phyloP scores from a whole-genome alignment of 768 basidiomycete species.

The Coprinellus aureogranulatus region DNA sequence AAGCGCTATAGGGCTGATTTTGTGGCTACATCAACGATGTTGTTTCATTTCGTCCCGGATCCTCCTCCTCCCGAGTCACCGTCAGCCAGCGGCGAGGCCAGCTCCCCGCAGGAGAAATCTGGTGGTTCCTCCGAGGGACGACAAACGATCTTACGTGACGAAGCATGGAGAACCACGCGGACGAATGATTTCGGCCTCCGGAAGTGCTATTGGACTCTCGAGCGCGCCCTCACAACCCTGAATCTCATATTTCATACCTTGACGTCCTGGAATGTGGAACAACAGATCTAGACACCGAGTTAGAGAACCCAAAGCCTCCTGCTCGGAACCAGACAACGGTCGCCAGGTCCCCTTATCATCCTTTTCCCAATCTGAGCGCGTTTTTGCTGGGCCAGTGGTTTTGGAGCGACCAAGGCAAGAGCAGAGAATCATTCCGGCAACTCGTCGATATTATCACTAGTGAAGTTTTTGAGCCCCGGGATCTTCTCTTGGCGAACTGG shows the following conservation, averaged over 20 bases:
- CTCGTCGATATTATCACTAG: background rate
- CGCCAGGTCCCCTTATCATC: too few species aligned
- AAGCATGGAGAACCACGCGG: background rate
- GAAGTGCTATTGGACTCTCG: background rate
- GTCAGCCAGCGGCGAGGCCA: too few species aligned
- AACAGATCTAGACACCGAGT: background rate
- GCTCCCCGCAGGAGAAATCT: background rate
- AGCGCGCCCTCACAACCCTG: background rate
- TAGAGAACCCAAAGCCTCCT: conserved; percentile 29
- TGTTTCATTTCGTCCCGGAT: too few species aligned
- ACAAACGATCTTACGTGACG: background rate
- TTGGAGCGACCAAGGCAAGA: conserved; percentile 1
- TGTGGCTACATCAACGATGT: too few species aligned
- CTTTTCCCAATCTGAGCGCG: conserved; percentile 2
- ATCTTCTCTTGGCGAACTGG: background rate
- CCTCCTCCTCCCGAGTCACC: background rate
- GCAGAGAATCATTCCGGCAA: background rate
- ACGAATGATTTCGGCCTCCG: background rate
- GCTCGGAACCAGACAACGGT: too few species aligned
- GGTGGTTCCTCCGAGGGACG: background rate
- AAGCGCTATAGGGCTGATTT: too few species aligned
- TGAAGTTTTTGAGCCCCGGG: background rate
- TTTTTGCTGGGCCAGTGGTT: background rate
- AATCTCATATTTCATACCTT: background rate
- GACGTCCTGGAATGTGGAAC: background rate